Evolutionary conservation across 495 filamentous ascomycete genomes (phyloP).

Genomic region (Saxispiralis lemnorum): DNA sequence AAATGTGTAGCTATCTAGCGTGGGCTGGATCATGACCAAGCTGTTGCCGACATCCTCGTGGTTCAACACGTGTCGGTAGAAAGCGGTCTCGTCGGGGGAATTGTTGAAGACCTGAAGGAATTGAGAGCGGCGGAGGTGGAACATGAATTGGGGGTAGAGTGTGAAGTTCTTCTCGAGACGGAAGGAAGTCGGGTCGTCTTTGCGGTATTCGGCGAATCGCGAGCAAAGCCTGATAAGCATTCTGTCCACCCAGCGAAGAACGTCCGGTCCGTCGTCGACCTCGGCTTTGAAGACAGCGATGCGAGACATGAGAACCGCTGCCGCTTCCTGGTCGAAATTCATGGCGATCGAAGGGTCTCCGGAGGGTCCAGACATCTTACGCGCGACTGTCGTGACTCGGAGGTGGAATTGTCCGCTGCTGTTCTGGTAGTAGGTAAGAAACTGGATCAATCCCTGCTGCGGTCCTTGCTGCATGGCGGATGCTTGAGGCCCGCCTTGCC

Average conservation of each 20-base stretch:
- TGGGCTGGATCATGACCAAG: slow-evolving; percentile 97
- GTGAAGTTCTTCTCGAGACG: slow-evolving; percentile 98
- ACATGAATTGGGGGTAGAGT: slow-evolving; percentile 99
- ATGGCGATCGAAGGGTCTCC: slow-evolving; percentile 96
- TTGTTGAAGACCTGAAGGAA: slow-evolving; percentile 99
- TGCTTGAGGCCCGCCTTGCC: slow-evolving; percentile 74
- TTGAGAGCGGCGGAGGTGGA: slow-evolving; percentile 89
- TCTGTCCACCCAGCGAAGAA: slow-evolving; percentile 92
- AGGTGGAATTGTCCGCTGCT: slow-evolving; percentile 92
- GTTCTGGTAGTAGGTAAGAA: slow-evolving; percentile 97
- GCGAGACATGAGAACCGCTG: slow-evolving; percentile 92
- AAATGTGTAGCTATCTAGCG: slow-evolving; percentile 90
- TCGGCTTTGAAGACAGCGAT: slow-evolving; percentile 99
- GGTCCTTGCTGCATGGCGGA: slow-evolving; percentile 53
- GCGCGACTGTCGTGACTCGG: slow-evolving; percentile 80
- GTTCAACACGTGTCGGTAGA: slow-evolving; percentile 91
- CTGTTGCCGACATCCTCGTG: slow-evolving; percentile 96
- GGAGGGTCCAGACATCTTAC: slow-evolving; percentile 81
- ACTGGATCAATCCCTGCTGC: slow-evolving; percentile 94
- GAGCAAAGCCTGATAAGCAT: slow-evolving; percentile 97
- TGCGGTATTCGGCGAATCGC: slow-evolving; percentile 93
- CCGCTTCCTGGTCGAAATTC: slow-evolving; percentile 96
- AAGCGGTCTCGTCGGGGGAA: slow-evolving; percentile 95
- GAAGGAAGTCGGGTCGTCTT: slow-evolving; percentile 96
- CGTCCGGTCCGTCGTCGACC: slow-evolving; percentile 97